These are phyloP conservation scores for Albugo laibachii DNA, from an alignment of 352 stramenopile genomes.

Conservation along the genomic window DNA sequence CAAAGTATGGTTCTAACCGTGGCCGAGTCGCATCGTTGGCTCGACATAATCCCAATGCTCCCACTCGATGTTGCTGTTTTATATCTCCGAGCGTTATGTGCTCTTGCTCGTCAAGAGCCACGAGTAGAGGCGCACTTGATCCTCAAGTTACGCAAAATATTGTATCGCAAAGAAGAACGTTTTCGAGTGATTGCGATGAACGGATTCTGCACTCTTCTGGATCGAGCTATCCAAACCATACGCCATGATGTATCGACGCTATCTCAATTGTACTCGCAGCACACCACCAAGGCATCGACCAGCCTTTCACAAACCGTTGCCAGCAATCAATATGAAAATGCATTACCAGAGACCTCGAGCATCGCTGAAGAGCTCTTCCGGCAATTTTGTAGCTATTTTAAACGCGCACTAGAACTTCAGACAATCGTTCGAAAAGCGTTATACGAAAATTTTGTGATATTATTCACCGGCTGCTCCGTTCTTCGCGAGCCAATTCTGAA, in stretches of 20 bases:
- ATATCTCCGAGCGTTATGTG: slow-evolving; percentile 16
- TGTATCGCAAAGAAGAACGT: slow-evolving; percentile 33
- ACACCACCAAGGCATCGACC: slow-evolving; percentile 17
- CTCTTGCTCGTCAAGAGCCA: slow-evolving; percentile 17
- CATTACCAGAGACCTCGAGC: slow-evolving; percentile 1
- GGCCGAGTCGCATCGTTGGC: not conserved
- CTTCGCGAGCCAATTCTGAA: slow-evolving; percentile 21
- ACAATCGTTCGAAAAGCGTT: slow-evolving; percentile 20
- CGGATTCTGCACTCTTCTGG: slow-evolving; percentile 20
- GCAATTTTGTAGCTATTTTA: slow-evolving; percentile 36
- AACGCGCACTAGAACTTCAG: slow-evolving; percentile 22
- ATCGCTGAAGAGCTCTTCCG: slow-evolving; percentile 28
- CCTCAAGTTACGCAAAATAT: slow-evolving; percentile 31
- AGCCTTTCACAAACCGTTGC: slow-evolving; percentile 1
- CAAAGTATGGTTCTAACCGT: slow-evolving; percentile 23
- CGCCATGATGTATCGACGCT: slow-evolving; percentile 14
- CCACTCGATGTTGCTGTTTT: slow-evolving; percentile 9
- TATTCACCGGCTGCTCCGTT: slow-evolving; percentile 23
- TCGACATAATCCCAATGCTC: slow-evolving; percentile 32
- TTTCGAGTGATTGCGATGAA: slow-evolving; percentile 27
- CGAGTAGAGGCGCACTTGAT: slow-evolving; percentile 26
- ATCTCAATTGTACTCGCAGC: slow-evolving; percentile 31
- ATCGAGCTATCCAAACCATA: slow-evolving; percentile 20
- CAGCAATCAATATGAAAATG: slow-evolving; percentile 17
- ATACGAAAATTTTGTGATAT: slow-evolving; percentile 20